Evolutionary conservation across 2,329 filamentous ascomycete genomes (phyloP).

Genomic region (Talaromyces sp.): DNA sequence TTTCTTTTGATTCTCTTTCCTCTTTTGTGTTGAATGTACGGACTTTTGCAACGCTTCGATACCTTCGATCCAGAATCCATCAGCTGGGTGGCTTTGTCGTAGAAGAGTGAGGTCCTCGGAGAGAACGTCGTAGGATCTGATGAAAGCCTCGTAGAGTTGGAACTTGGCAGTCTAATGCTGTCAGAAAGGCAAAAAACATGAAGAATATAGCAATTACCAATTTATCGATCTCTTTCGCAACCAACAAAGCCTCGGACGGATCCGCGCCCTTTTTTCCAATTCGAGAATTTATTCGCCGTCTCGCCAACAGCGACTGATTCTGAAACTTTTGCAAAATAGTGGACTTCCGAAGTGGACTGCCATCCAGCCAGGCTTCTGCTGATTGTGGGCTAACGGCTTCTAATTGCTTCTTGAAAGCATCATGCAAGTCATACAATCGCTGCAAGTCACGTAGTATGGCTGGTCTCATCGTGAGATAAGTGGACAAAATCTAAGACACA

Average conservation of each 20-base stretch:
- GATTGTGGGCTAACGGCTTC: conserved; percentile 68
- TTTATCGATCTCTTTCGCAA: conserved; percentile 53
- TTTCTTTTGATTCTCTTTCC: conserved; percentile 63
- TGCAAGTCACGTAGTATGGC: conserved; percentile 76
- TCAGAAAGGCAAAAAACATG: conserved; percentile 37
- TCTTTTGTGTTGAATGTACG: conserved; percentile 65
- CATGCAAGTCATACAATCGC: conserved; percentile 78
- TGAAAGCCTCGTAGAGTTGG: conserved; percentile 86
- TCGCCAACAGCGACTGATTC: conserved; percentile 28
- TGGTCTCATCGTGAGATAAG: conserved; percentile 66
- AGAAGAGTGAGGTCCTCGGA: conserved; percentile 70
- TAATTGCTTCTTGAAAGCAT: conserved; percentile 72
- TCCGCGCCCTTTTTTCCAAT: conserved; percentile 46
- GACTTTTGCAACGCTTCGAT: conserved; percentile 78
- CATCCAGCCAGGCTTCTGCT: conserved; percentile 23
- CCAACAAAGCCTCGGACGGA: conserved; percentile 51
- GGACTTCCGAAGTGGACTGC: conserved; percentile 18
- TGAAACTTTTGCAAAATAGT: conserved; percentile 32
- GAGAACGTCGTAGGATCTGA: conserved; percentile 83
- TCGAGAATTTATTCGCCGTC: conserved; percentile 26
- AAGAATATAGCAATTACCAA: conserved; percentile 39
- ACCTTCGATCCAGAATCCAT: conserved; percentile 77
- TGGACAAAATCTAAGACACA: conserved; percentile 63
- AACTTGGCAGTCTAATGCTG: conserved; percentile 70
- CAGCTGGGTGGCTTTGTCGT: conserved; percentile 66